phyloP scores from a whole-genome alignment of 2,329 filamentous ascomycete species.

The Penicillium sp. region DNA sequence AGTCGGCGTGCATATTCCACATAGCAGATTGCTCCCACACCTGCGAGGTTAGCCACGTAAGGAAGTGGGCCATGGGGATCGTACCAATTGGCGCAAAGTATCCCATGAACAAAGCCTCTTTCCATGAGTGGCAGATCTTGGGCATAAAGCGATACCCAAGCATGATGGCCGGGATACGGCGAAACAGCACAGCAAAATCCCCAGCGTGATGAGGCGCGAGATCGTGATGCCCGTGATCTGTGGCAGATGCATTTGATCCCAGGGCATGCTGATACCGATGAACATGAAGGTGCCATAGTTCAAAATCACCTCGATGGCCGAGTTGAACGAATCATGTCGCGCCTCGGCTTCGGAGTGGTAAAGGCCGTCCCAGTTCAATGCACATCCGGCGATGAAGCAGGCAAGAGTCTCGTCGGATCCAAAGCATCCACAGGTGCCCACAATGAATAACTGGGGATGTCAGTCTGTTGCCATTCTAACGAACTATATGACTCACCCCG shows the following conservation, averaged over 20 bases:
- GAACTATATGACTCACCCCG: conserved; percentile 36
- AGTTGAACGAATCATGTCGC: conserved; percentile 62
- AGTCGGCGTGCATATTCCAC: conserved; percentile 47
- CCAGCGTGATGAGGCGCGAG: conserved; percentile 52
- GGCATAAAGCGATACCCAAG: conserved; percentile 58
- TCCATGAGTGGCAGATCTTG: conserved; percentile 51
- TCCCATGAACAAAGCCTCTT: conserved; percentile 62
- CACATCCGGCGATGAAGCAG: conserved; percentile 60
- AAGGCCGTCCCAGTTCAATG: conserved; percentile 63
- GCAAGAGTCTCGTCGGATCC: conserved; percentile 62
- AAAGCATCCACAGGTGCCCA: conserved; percentile 58
- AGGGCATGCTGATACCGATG: conserved; percentile 57
- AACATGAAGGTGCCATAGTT: conserved; percentile 64
- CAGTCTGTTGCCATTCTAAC: not conserved
- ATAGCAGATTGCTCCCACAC: conserved; percentile 48
- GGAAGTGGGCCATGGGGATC: not conserved
- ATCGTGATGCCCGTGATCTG: conserved; percentile 55
- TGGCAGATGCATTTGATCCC: conserved; percentile 55
- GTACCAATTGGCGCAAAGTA: conserved; percentile 51
- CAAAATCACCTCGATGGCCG: conserved; percentile 57
- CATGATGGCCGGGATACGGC: conserved; percentile 58
- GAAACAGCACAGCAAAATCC: conserved; percentile 53
- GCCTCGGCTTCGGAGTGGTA: conserved; percentile 57
- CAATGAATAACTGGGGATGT: conserved; percentile 52
- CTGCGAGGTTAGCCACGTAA: conserved; percentile 19